Evolutionary conservation across 148 eudicot genomes (phyloP).

Genomic region (Vaccinium myrtillus): DNA sequence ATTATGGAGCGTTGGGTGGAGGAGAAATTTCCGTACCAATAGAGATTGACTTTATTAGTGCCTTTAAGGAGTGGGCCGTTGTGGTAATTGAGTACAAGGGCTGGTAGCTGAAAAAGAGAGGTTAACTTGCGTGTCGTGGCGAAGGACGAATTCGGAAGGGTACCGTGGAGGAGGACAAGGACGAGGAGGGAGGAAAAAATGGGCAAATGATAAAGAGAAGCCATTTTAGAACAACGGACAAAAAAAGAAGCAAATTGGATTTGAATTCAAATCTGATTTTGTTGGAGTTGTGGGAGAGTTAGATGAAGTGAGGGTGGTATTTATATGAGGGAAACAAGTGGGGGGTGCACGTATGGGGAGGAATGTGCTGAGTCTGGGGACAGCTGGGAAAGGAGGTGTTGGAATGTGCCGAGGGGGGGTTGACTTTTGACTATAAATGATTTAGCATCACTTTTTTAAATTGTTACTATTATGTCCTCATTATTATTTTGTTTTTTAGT

Average conservation of each 20-base stretch:
- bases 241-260: neutral
- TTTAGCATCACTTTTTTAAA: too few relatives aligned
- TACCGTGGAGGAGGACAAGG: constrained; percentile 1
- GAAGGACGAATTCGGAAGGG: neutral
- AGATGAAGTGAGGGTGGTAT: neutral
- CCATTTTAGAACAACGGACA: constrained; percentile 16
- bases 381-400: neutral
- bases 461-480: too few relatives aligned
- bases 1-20: constrained; percentile 40
- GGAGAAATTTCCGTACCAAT: constrained; percentile 56
- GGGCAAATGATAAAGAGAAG: constrained; percentile 13
- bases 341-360: neutral
- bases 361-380: neutral
- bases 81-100: constrained; percentile 37
- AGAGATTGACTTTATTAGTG: constrained; percentile 33
- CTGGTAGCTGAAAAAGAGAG: constrained; percentile 26
- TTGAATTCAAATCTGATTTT: neutral
- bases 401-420: neutral
- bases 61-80: constrained; percentile 49
- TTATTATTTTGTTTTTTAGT: too few relatives aligned
- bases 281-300: neutral
- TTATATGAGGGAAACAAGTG: neutral
- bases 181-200: neutral
- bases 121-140: constrained; percentile 15
- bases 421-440: too few relatives aligned